Evolutionary conservation across 2,329 filamentous ascomycete genomes (phyloP), one percentile per base, ranked within the genome.

Genomic region (Colletotrichum sp.): DNA sequence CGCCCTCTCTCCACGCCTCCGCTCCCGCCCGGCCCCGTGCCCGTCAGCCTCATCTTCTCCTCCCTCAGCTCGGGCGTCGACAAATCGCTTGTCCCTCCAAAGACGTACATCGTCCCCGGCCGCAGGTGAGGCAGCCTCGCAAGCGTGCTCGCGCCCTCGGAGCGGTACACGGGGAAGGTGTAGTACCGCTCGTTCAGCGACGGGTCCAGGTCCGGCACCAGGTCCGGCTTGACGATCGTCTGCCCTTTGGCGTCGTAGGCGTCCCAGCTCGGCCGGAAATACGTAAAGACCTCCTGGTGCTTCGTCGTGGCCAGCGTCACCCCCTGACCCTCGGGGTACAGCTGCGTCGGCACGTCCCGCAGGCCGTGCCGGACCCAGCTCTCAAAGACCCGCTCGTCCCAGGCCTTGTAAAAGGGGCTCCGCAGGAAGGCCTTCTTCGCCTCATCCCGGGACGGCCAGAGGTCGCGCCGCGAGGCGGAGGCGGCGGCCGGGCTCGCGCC

Each of bases 231-330:
- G 9, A 90, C 75, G 34, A 89, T 76, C 3, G 77, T 79, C 15
- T 83, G 82, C 24, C 85, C 87, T 6, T 83, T 78, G 0, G 80
- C 68, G 76, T 86, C 84, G 65, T 86, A 83, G 77, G 86, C 87
- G 9, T 86, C 84, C 82, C 84, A 91, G 74, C 90, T 90, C 0
- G 92, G 91, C 0, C 94, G 90, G 78, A 94, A 85, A 82, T 94
- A 97, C 2, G 93, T 95, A 81, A 95, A 93, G 72, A 97, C 94
- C 86, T 98, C 95, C 82, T 98, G 95, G 83, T 98, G 94, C 80
- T 96, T 95, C 1, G 95, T 93, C 1, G 96, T 99, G 3, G 91
- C 91, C 4, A 97, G 88, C 0, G 95, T 96, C 1, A 96, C 93
- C 34, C 24, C 18, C 12, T 26, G 28, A n/a, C 36, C 16, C 2